Percentiles rank a stretch among this genome's conserved stretches.
phyloP scores from a whole-genome alignment of 2,329 filamentous ascomycete species.

The Aspergillus pseudoviridinutans region DNA sequence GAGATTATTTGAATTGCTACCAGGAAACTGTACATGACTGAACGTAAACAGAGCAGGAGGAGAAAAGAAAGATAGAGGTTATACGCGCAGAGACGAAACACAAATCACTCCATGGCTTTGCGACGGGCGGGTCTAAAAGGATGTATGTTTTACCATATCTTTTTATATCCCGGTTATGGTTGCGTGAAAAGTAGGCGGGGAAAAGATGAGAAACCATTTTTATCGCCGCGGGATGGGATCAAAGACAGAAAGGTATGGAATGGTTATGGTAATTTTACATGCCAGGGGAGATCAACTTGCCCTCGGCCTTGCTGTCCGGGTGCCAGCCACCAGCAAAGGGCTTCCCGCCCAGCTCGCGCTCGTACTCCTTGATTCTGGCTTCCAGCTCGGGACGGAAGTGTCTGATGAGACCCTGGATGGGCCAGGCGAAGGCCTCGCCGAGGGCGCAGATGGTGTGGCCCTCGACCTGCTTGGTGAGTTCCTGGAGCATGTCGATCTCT shows the following conservation, averaged over 20 bases:
- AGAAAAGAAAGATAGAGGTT: neutral
- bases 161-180: neutral
- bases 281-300: conserved; percentile 81
- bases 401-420: conserved; percentile 93
- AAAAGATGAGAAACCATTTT: neutral
- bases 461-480: conserved; percentile 98
- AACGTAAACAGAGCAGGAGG: conserved; percentile 6
- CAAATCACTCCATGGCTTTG: neutral
- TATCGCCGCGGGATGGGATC: neutral
- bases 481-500: conserved; percentile 99
- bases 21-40: conserved; percentile 14
- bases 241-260: neutral
- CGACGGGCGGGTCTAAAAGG: neutral
- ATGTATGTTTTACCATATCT: neutral
- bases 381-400: conserved; percentile 97
- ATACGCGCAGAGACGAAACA: neutral
- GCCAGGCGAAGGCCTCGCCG: conserved; percentile 97
- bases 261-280: conserved; percentile 51
- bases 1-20: conserved; percentile 9
- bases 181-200: neutral
- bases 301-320: conserved; percentile 69
- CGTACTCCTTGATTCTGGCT: conserved; percentile 79
- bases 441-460: conserved; percentile 98
- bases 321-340: conserved; percentile 85
- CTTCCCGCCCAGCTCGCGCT: conserved; percentile 66